phyloP scores from a whole-genome alignment of 2,329 filamentous ascomycete species.

The Beauveria sp. region DNA sequence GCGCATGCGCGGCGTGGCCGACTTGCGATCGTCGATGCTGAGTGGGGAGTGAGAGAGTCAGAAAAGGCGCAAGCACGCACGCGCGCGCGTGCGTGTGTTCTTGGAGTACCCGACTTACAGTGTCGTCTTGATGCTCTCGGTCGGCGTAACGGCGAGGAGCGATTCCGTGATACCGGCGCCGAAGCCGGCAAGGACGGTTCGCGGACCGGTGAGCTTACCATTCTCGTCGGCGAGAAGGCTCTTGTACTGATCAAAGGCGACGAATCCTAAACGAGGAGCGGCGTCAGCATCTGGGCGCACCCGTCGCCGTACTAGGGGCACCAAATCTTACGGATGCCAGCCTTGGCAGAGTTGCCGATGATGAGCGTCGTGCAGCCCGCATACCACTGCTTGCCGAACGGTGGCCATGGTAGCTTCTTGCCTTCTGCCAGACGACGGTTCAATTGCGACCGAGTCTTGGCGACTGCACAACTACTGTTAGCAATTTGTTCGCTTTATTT shows the following conservation, averaged over 20 bases:
- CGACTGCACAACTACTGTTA: constrained; percentile 46
- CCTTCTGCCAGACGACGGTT: constrained; percentile 75
- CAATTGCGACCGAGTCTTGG: constrained; percentile 90
- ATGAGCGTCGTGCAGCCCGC: constrained; percentile 95
- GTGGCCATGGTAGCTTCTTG: constrained; percentile 88
- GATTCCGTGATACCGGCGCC: constrained; percentile 93
- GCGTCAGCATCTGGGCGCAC: not conserved
- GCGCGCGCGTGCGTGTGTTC: not conserved
- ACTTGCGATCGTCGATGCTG: constrained; percentile 91
- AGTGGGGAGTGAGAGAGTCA: not conserved
- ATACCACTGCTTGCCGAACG: constrained; percentile 92
- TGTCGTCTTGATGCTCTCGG: constrained; percentile 97
- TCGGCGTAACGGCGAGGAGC: constrained; percentile 86
- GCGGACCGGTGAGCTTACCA: constrained; percentile 82
- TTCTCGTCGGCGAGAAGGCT: constrained; percentile 69
- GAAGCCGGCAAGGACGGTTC: constrained; percentile 88
- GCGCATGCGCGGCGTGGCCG: constrained; percentile 72
- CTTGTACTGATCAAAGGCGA: constrained; percentile 95
- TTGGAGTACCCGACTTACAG: constrained; percentile 39
- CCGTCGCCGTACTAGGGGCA: not conserved
- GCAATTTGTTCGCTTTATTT: not conserved
- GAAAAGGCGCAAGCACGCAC: not conserved
- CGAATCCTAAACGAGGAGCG: constrained; percentile 54
- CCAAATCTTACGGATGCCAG: constrained; percentile 69
- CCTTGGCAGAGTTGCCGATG: constrained; percentile 93